Percentiles rank a stretch among this genome's conserved stretches.
These are phyloP conservation scores for Myriosclerotinia curreyana DNA, from an alignment of 2,329 filamentous ascomycete genomes.

Conservation along the genomic window DNA sequence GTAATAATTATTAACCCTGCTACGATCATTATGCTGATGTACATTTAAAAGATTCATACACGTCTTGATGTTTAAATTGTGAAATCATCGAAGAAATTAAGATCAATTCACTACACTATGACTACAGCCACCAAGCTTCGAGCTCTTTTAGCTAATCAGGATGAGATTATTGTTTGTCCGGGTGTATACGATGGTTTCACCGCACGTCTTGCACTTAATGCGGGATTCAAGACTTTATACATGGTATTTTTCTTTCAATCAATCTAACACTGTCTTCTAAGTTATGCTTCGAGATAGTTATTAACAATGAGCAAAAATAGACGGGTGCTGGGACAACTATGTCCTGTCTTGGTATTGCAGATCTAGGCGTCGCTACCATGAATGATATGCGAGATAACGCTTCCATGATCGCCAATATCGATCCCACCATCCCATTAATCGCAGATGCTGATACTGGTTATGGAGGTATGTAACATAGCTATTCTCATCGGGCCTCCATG, in stretches of 20 bases:
- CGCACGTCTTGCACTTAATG: constrained; percentile 58
- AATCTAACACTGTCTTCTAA: not conserved
- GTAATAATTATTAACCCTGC: not conserved
- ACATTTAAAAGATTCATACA: not conserved
- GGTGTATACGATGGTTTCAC: constrained; percentile 68
- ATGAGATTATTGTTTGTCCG: constrained; percentile 53
- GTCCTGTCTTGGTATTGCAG: constrained; percentile 48
- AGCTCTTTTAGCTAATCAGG: constrained; percentile 21
- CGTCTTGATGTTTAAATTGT: not conserved
- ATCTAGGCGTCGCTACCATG: constrained; percentile 50
- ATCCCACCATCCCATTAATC: constrained; percentile 47
- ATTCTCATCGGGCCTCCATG: not conserved
- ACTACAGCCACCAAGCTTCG: constrained; percentile 20
- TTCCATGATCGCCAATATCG: constrained; percentile 51
- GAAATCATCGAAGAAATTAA: not conserved
- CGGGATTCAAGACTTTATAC: constrained; percentile 64
- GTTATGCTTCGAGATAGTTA: not conserved
- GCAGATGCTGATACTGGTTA: constrained; percentile 55
- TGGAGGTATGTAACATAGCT: constrained; percentile 40
- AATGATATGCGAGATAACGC: constrained; percentile 53
- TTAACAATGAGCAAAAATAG: constrained; percentile 33
- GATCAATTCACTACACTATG: not conserved
- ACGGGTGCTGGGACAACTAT: constrained; percentile 51
- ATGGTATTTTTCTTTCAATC: constrained; percentile 44
- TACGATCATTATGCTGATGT: not conserved